phyloP scores from a whole-genome alignment of 2,329 filamentous ascomycete species.

The Cytospora paraplurivora region DNA sequence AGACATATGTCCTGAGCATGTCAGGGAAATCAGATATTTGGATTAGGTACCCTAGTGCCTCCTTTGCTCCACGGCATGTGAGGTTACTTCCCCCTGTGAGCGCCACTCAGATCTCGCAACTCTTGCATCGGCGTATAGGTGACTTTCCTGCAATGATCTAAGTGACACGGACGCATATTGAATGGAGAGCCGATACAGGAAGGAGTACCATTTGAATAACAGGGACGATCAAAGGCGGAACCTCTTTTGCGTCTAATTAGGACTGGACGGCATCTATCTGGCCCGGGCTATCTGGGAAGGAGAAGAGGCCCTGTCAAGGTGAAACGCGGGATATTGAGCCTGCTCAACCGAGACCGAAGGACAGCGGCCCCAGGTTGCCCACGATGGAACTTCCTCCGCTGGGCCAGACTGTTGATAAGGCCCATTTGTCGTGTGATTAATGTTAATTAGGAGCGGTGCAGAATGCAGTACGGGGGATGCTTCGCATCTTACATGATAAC shows the following conservation, averaged over 20 bases:
- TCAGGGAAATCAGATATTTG: no score
- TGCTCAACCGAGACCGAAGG: constrained; percentile 17
- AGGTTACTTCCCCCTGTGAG: no score
- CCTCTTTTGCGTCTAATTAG: background rate
- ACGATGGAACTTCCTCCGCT: constrained; percentile 3
- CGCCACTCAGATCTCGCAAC: background rate
- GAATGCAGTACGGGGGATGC: background rate
- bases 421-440: background rate
- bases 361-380: background rate
- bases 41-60: no score
- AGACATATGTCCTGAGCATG: no score
- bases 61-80: no score
- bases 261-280: constrained; percentile 2
- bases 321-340: constrained; percentile 22
- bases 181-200: background rate
- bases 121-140: background rate
- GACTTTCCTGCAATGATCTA: background rate
- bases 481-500: background rate
- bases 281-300: constrained; percentile 14
- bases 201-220: background rate
- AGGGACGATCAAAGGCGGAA: background rate
- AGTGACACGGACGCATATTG: background rate
- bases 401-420: background rate
- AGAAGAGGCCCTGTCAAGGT: constrained; percentile 21
- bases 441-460: background rate